Percentiles rank a stretch among this genome's conserved stretches.
phyloP scores from a whole-genome alignment of 306 rosid genomes.

The Echinosophora koreensis region DNA sequence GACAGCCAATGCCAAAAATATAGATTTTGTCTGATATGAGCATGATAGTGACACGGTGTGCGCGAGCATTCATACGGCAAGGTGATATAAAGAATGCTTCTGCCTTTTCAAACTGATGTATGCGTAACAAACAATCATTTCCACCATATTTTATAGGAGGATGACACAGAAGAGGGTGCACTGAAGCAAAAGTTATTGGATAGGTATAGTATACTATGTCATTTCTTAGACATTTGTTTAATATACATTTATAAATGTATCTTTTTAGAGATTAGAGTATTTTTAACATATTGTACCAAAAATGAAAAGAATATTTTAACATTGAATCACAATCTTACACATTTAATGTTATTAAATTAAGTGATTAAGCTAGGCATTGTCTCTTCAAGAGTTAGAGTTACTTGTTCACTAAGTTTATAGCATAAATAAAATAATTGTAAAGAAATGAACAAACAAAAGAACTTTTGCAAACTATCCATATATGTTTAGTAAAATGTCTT shows the following conservation, averaged over 20 bases:
- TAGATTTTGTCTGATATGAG: constrained; percentile 42
- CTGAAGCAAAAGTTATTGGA: too few relatives aligned
- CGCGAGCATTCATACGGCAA: constrained; percentile 37
- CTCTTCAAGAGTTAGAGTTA: too few relatives aligned
- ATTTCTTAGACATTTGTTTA: too few relatives aligned
- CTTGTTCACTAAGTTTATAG: not conserved
- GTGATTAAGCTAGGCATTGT: too few relatives aligned
- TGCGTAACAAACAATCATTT: constrained; percentile 12
- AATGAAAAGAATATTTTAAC: too few relatives aligned
- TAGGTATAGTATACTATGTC: too few relatives aligned
- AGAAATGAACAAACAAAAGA: not conserved
- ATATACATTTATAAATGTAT: too few relatives aligned
- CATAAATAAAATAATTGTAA: not conserved
- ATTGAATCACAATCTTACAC: too few relatives aligned
- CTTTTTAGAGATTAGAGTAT: too few relatives aligned
- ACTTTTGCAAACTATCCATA: not conserved
- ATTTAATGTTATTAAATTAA: too few relatives aligned
- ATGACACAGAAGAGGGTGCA: not conserved
- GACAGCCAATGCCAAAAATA: constrained; percentile 62
- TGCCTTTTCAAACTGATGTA: constrained; percentile 20
- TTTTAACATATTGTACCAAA: too few relatives aligned
- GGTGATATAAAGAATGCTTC: not conserved
- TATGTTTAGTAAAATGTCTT: not conserved
- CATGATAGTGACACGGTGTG: constrained; percentile 32
- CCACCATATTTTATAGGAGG: constrained; percentile 39